phyloP scores from a whole-genome alignment of 2,329 filamentous ascomycete species.

The Pestalotiopsis sp. region DNA sequence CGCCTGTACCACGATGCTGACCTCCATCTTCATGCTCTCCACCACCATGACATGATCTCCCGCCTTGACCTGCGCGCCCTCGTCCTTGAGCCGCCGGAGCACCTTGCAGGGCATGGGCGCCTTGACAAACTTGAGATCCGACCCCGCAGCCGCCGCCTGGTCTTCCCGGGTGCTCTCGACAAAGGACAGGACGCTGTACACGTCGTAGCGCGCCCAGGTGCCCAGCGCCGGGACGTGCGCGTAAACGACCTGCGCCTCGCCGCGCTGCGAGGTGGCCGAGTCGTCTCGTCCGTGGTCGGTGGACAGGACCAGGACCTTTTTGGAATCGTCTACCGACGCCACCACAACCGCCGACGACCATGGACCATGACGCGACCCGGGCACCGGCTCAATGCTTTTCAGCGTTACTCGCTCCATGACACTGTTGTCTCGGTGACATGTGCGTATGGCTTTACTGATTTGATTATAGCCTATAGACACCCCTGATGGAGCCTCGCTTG shows the following conservation, averaged over 20 bases:
- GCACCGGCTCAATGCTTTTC: not conserved
- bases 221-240: not conserved
- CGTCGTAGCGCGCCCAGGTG: not conserved
- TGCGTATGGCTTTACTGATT: not conserved
- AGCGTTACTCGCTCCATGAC: not conserved
- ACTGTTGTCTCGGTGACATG: not conserved
- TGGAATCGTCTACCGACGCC: not conserved
- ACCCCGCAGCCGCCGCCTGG: not conserved
- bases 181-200: not conserved
- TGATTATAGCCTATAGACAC: not conserved
- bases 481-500: not conserved
- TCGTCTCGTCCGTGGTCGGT: not conserved
- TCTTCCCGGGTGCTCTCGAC: not conserved
- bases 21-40: slow-evolving; percentile 49
- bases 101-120: slow-evolving; percentile 41
- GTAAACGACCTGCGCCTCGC: not conserved
- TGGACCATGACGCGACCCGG: not conserved
- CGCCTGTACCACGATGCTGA: slow-evolving; percentile 31
- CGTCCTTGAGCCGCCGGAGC: slow-evolving; percentile 32
- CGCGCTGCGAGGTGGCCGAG: not conserved
- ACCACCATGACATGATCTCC: slow-evolving; percentile 37
- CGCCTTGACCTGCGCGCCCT: slow-evolving; percentile 31
- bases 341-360: not conserved
- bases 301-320: not conserved
- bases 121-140: not conserved